Evolutionary conservation across 176 grass and related monocot genomes (phyloP), one percentile per base, ranked within the genome.

Genomic region (Puya raimondii): DNA sequence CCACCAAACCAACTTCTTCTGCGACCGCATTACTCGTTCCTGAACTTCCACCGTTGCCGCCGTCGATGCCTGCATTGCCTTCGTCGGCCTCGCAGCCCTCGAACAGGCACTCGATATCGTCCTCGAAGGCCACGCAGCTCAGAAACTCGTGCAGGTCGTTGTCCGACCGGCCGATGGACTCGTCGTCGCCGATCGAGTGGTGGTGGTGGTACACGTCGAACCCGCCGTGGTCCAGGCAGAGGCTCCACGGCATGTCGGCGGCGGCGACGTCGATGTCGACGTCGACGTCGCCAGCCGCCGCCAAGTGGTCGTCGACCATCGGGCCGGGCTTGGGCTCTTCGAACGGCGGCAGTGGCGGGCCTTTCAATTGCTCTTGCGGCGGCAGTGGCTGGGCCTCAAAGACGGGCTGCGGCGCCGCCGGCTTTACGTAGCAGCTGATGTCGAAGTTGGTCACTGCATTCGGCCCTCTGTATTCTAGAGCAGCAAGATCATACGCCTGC

Each of bases 401-500:
- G 4, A 61, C 13, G 14, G 75, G 77, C 64, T 70, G 67, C 0
- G 80, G 65, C 33, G 33, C 33, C 27, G 27, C 1, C 71, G 76
- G 79, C 67, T 96, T 81, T 49, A 76, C 15, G 66, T 96, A 96
- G 85, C 83, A 67, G 83, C 78, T 91, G 25, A 91, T 81, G 59
- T 88, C 83, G 16, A 96, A 96, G 80, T 96, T 96, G 42, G 91
- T 96, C 73, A 96, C 86, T 2, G 88, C 85, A 64, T 91, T 85
- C 61, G 71, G 53, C 10, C 91, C 94, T 83, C 84, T 79, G 74
- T 90, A 81, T 83, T 88, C 82, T 12, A 97, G 85, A n/a, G 94
- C 89, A 33, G 94, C 94, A 65, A 97, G 89, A 84, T 97, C 94
- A 72, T 97, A 97, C 14, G 94, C 94, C 79, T 85, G 85, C 20